phyloP scores from a whole-genome alignment of 2,329 filamentous ascomycete genomes.

The Phymatotrichopsis omnivora region DNA sequence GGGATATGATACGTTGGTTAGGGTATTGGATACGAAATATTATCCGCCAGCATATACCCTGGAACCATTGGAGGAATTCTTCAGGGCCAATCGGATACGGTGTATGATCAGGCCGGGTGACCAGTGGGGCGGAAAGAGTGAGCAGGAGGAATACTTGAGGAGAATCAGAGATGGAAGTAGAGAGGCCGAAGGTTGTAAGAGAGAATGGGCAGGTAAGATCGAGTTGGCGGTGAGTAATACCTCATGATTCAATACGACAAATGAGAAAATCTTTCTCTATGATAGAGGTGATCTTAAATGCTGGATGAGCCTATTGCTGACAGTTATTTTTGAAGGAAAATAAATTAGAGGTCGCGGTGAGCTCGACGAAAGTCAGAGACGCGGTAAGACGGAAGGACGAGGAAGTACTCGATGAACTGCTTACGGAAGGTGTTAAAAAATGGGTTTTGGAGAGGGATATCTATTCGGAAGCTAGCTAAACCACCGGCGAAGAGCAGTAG shows the following conservation, averaged over 20 bases:
- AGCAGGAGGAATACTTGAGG: conserved; percentile 47
- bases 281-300: too few species aligned
- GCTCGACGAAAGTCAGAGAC: conserved; percentile 53
- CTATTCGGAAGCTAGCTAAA: too few species aligned
- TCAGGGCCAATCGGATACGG: conserved; percentile 47
- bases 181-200: conserved; percentile 45
- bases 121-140: conserved; percentile 48
- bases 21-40: conserved; percentile 64
- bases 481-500: too few species aligned
- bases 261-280: too few species aligned
- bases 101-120: conserved; percentile 54
- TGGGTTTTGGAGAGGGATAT: conserved; percentile 50
- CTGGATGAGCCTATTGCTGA: conserved; percentile 8
- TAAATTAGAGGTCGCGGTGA: conserved; percentile 36
- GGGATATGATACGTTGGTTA: conserved; percentile 66
- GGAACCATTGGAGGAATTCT: conserved; percentile 51
- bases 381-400: conserved; percentile 43
- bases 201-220: conserved; percentile 50
- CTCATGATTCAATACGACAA: not conserved
- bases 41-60: conserved; percentile 47
- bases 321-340: conserved; percentile 10
- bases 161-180: conserved; percentile 41
- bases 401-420: conserved; percentile 43
- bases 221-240: conserved; percentile 42
- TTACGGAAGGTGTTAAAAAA: conserved; percentile 46